Evolutionary conservation across 768 basidiomycete genomes (phyloP).

Genomic region (Lactarius evosmus): DNA sequence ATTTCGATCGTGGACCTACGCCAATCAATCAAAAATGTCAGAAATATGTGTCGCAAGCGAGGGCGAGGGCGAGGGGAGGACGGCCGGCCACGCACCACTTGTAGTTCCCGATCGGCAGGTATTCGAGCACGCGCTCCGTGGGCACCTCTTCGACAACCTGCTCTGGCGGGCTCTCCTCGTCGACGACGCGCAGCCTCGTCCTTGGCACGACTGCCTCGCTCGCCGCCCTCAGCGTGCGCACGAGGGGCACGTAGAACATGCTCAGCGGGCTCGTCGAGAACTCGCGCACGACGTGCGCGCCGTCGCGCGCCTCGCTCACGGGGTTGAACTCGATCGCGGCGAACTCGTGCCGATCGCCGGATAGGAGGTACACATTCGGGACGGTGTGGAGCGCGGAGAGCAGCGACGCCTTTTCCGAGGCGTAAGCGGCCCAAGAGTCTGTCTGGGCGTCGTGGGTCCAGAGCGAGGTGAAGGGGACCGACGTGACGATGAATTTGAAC

Average conservation of each 20-base stretch:
- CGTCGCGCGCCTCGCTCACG: slow-evolving; percentile 29
- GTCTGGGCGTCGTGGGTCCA: slow-evolving; percentile 59
- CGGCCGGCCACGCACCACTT: slow-evolving; percentile 62
- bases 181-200: slow-evolving; percentile 30
- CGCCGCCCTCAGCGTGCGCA: slow-evolving; percentile 47
- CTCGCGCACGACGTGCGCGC: slow-evolving; percentile 49
- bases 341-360: slow-evolving; percentile 79
- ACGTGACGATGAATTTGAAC: slow-evolving; percentile 75
- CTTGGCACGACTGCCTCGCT: slow-evolving; percentile 45
- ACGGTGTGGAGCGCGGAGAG: slow-evolving; percentile 58
- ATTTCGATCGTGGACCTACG: slow-evolving; percentile 65
- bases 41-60: no score
- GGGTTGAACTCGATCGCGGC: slow-evolving; percentile 62
- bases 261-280: slow-evolving; percentile 68
- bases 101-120: slow-evolving; percentile 60
- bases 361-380: slow-evolving; percentile 66
- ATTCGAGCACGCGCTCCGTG: slow-evolving; percentile 52
- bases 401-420: slow-evolving; percentile 54
- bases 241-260: slow-evolving; percentile 64
- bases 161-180: slow-evolving; percentile 30
- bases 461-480: slow-evolving; percentile 71
- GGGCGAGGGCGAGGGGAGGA: no score
- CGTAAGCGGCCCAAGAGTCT: slow-evolving; percentile 72
- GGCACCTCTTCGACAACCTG: slow-evolving; percentile 43
- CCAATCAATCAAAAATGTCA: background rate